A percentile compares a stretch with the other conserved stretches of the same genome.
Conservation (phyloP, 345 rosid genomes). For the Aquilaria yunnanensis region DNA sequence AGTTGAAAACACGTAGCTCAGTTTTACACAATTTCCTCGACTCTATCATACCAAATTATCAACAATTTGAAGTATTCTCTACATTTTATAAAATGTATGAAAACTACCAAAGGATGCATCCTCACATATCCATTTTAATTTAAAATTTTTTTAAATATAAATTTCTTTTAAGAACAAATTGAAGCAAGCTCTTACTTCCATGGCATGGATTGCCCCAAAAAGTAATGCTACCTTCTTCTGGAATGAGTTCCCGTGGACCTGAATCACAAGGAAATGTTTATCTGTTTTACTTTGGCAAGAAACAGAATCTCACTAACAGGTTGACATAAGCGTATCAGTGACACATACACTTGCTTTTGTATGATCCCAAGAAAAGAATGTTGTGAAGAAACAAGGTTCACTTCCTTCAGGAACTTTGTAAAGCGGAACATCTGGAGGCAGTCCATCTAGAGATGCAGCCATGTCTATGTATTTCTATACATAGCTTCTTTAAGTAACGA, state of each 20-base stretch:
- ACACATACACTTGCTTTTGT: constrained; percentile 67
- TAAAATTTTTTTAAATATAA: background rate
- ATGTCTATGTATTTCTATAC: constrained; percentile 73
- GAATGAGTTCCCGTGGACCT: constrained; percentile 96
- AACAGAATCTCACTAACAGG: constrained; percentile 5
- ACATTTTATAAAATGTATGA: too few species aligned
- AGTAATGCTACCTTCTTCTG: constrained; percentile 88
- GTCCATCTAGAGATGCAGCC: constrained; percentile 80
- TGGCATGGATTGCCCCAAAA: constrained; percentile 68
- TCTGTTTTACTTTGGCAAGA: background rate
- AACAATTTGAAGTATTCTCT: too few species aligned
- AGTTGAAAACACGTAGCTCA: too few species aligned
- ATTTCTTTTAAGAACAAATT: constrained; percentile 3
- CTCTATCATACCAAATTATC: too few species aligned
- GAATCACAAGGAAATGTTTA: constrained; percentile 12
- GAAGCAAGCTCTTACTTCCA: constrained; percentile 55
- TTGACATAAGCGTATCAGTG: constrained; percentile 7
- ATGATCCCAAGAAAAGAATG: constrained; percentile 86
- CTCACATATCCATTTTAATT: background rate
- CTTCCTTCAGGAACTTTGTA: constrained; percentile 94
- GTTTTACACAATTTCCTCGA: too few species aligned
- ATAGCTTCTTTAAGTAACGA: constrained; percentile 20
- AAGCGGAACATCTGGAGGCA: constrained; percentile 76
- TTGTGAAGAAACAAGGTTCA: constrained; percentile 91
- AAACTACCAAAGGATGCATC: too few species aligned